Conservation (phyloP, 1,284 basidiomycete genomes). For the Cutaneotrichosporon sp. region DNA sequence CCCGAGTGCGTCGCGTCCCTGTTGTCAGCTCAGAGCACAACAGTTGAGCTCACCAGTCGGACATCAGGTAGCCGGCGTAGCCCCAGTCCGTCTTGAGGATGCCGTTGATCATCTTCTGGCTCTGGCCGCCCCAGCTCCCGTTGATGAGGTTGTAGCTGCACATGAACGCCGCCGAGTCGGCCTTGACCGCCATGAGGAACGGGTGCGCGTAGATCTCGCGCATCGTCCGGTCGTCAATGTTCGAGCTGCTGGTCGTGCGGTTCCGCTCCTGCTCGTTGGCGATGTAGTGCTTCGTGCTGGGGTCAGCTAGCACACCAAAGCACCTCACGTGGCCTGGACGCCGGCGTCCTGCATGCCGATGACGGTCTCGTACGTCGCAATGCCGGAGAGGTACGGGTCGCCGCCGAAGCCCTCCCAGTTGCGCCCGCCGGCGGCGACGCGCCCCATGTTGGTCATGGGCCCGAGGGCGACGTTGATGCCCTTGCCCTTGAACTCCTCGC, state of each 20-base stretch:
- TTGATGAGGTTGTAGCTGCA: conserved; percentile 69
- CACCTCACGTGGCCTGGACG: conserved; percentile 59
- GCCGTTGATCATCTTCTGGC: conserved; percentile 65
- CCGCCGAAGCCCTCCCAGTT: conserved; percentile 83
- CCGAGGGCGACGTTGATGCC: conserved; percentile 73
- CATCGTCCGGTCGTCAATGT: conserved; percentile 30
- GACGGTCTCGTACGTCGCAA: conserved; percentile 71
- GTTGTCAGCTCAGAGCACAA: conserved; percentile 37
- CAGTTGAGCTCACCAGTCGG: conserved; percentile 14
- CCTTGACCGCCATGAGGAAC: conserved; percentile 69
- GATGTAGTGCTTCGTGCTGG: conserved; percentile 31
- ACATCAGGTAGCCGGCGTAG: conserved; percentile 53
- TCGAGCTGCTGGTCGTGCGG: conserved; percentile 27
- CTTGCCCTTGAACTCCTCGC: conserved; percentile 73
- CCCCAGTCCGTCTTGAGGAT: conserved; percentile 71
- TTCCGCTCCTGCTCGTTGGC: conserved; percentile 33
- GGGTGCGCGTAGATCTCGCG: conserved; percentile 36
- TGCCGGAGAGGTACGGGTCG: conserved; percentile 66
- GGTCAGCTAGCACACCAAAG: not conserved
- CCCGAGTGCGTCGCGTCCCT: conserved; percentile 32
- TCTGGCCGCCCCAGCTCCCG: conserved; percentile 65
- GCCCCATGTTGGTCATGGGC: conserved; percentile 57
- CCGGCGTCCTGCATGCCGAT: conserved; percentile 71
- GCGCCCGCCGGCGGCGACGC: conserved; percentile 67
- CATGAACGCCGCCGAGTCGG: conserved; percentile 71